Base-by-base conservation (phyloP, 805 yeast species). In the Yamadazyma nakazawae region DNA sequence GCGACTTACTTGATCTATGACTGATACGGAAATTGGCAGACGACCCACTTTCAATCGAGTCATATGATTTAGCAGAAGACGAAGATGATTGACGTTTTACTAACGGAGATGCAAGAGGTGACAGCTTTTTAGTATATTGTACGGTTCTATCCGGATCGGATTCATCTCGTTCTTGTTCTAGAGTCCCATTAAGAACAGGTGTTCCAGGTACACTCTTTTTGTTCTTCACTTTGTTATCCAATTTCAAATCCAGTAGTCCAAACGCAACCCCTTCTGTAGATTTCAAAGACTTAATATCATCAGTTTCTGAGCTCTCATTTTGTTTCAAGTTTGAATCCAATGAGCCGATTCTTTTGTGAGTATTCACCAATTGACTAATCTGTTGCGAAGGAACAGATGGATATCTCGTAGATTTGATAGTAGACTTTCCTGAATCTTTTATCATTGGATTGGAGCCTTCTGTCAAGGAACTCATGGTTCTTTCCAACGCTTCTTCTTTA, bases 321-420 rank as follows among this genome's bases (percentile, higher is more conserved):
- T 58, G 52, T 34, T 49, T 58, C 44, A 55, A 56, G 42, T 62
- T 57, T 16, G 56, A 43, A 39, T 55, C 64, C 26, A 60, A 51
- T 3, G 66, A 59, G 1, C 54, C 32, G 12, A 53, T 45, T 50
- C 66, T 49, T 21, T 46, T 51, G 16, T 37, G 30, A 9, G 16
- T 16, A 16, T 18, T 30, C 21, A 30, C 39, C n/a, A 28, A 11
- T 5, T 32, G 17, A 16, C 16, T 14, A 2, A 12, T 24, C 7
- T 30, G 36, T 21, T 51, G 42, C 48, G 57, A 57, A 2, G 75
- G 75, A 10, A 67, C 67, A 26, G 73, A 68, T 8, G 71, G 62
- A 37, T 59, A 66, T 37, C 75, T 57, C 44, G 57, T 68, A 2
- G 70, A 61, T 49, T 58, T 64, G 30, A 66, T 47, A 3, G 69